phyloP scores from a whole-genome alignment of 495 filamentous ascomycete genomes.

The Aspergillus carlsbadensis region DNA sequence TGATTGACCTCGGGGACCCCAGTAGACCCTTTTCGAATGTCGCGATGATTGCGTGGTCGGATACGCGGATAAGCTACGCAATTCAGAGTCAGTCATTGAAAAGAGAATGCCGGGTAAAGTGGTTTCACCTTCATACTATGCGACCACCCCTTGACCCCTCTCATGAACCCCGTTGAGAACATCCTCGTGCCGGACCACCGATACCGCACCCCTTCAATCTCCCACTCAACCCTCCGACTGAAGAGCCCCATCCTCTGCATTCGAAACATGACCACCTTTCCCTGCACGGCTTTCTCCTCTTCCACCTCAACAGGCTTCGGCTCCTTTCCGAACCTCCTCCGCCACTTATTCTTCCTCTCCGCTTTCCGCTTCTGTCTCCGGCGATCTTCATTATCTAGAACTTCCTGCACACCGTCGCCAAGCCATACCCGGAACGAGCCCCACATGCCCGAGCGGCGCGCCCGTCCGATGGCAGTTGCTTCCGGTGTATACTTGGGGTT shows the following conservation, averaged over 20 bases:
- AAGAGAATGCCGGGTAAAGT: too few species aligned
- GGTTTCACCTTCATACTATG: conserved; percentile 16
- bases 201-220: conserved; percentile 13
- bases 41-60: conserved; percentile 8
- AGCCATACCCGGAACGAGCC: conserved; percentile 1
- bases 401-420: conserved; percentile 11
- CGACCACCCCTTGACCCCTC: conserved; percentile 10
- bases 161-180: conserved; percentile 4
- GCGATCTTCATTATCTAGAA: conserved; percentile 7
- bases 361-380: background rate
- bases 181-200: conserved; percentile 16
- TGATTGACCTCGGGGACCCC: background rate
- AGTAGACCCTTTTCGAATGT: conserved; percentile 5
- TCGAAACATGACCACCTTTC: conserved; percentile 8
- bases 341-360: conserved; percentile 10
- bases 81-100: background rate
- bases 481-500: conserved; percentile 13
- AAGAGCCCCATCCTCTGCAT: background rate
- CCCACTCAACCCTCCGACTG: conserved; percentile 9
- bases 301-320: conserved; percentile 1
- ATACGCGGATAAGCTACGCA: conserved; percentile 10
- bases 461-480: conserved; percentile 6
- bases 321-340: conserved; percentile 4
- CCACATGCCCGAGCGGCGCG: conserved; percentile 6
- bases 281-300: conserved; percentile 1